Percentiles rank a stretch among this genome's conserved stretches.
Conservation (phyloP, 2,329 filamentous ascomycete genomes). For the Neonectria neomacrospora region DNA sequence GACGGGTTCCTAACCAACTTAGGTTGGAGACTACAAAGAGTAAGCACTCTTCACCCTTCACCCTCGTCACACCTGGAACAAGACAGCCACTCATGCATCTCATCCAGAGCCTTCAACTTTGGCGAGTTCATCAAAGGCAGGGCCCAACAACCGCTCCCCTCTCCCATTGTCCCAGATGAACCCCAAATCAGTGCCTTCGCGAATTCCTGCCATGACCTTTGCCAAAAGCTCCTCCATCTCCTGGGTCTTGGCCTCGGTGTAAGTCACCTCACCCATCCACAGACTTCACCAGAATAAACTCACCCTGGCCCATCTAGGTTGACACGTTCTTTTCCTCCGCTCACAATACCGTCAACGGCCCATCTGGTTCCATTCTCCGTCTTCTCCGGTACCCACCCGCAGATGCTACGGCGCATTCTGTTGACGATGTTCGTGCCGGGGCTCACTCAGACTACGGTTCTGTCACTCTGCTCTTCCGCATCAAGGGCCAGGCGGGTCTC, state of each 20-base stretch:
- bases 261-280: slow-evolving; percentile 34
- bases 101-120: slow-evolving; percentile 88
- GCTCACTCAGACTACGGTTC: slow-evolving; percentile 90
- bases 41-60: slow-evolving; percentile 51
- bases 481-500: slow-evolving; percentile 84
- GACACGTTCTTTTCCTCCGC: slow-evolving; percentile 65
- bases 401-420: slow-evolving; percentile 55
- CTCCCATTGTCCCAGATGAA: slow-evolving; percentile 68
- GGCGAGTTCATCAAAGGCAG: slow-evolving; percentile 77
- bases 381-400: slow-evolving; percentile 77
- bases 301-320: slow-evolving; percentile 47
- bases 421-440: slow-evolving; percentile 81
- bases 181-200: slow-evolving; percentile 74
- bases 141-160: slow-evolving; percentile 81
- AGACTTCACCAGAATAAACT: slow-evolving; percentile 14
- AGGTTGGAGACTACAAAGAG: slow-evolving; percentile 92
- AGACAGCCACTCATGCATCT: background rate
- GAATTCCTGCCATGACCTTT: slow-evolving; percentile 76
- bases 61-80: background rate
- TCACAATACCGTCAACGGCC: slow-evolving; percentile 57
- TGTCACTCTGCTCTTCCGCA: slow-evolving; percentile 83
- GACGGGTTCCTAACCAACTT: background rate
- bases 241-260: slow-evolving; percentile 82
- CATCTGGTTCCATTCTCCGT: slow-evolving; percentile 71
- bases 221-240: slow-evolving; percentile 76